Evolutionary conservation across 192 early-diverging fungal species (phyloP).

Genomic region (Rhizophlyctis rosea): DNA sequence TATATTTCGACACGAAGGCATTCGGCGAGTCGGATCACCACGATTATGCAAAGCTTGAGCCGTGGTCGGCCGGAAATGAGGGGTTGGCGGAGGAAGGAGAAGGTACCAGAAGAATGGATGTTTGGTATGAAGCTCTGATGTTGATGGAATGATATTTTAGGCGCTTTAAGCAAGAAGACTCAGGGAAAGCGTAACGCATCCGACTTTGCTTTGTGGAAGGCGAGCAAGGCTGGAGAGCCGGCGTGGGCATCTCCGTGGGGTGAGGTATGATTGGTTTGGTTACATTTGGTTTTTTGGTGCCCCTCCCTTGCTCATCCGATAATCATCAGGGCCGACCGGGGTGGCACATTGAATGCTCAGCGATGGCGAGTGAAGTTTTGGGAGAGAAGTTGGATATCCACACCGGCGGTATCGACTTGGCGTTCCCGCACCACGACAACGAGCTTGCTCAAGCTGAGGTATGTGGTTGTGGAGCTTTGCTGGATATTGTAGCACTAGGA

Average conservation of each 20-base stretch:
- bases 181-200: constrained; percentile 65
- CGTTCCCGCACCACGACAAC: constrained; percentile 99
- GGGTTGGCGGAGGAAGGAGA: constrained; percentile 87
- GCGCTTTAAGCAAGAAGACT: constrained; percentile 67
- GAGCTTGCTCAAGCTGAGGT: constrained; percentile 93
- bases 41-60: constrained; percentile 92
- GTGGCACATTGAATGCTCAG: constrained; percentile 99
- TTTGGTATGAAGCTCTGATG: too few relatives aligned
- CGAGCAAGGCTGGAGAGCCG: constrained; percentile 90
- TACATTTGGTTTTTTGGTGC: too few relatives aligned
- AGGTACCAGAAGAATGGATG: constrained; percentile 23
- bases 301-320: too few relatives aligned
- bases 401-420: constrained; percentile 91
- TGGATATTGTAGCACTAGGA: too few relatives aligned
- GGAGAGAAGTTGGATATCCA: constrained; percentile 91
- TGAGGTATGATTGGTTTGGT: too few relatives aligned
- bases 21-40: constrained; percentile 82
- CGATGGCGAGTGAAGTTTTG: constrained; percentile 91
- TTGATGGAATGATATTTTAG: too few relatives aligned
- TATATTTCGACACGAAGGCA: constrained; percentile 88
- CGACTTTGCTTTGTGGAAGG: constrained; percentile 98
- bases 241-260: constrained; percentile 92
- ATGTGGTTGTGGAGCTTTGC: too few relatives aligned
- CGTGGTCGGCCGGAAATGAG: constrained; percentile 78
- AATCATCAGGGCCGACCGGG: constrained; percentile 90